A percentile compares a stretch with the other conserved stretches of the same genome.
Evolutionary conservation across 2,329 filamentous ascomycete genomes (phyloP).

Genomic region (Xylariales sp.): DNA sequence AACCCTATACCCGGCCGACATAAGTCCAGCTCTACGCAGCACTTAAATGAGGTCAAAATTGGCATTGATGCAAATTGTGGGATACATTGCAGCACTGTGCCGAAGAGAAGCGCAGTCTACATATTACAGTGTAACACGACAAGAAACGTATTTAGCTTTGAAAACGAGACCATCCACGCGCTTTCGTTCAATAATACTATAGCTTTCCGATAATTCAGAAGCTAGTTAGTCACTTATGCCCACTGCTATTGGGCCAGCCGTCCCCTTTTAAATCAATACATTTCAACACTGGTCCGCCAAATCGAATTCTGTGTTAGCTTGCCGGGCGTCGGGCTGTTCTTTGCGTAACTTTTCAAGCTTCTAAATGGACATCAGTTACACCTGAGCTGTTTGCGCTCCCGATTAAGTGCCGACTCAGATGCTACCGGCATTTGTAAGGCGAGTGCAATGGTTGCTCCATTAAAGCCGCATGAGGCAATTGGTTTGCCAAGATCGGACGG

Average conservation of each 20-base stretch:
- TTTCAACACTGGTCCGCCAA: no score
- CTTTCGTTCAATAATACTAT: not conserved
- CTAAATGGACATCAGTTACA: not conserved
- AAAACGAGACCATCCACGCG: slow-evolving; percentile 1
- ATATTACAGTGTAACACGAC: not conserved
- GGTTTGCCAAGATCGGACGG: not conserved
- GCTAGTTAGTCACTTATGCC: not conserved
- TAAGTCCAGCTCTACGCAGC: not conserved
- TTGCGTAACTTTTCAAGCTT: not conserved
- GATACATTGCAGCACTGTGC: not conserved
- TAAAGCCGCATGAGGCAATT: not conserved
- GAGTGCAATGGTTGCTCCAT: slow-evolving; percentile 2
- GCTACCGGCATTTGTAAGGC: slow-evolving; percentile 3
- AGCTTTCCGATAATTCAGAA: slow-evolving; percentile 8
- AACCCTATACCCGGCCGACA: not conserved
- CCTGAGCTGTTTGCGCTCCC: not conserved
- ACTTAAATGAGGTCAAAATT: not conserved
- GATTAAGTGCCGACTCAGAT: not conserved
- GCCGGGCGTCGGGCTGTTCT: not conserved
- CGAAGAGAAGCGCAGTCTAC: not conserved
- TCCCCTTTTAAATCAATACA: not conserved
- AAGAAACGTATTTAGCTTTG: not conserved
- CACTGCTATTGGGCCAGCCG: no score
- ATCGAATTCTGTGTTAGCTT: not conserved
- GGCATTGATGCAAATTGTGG: not conserved